Evolutionary conservation across 2,329 filamentous ascomycete genomes (phyloP), one percentile per base, ranked within the genome.

Genomic region (Periconia sp.): DNA sequence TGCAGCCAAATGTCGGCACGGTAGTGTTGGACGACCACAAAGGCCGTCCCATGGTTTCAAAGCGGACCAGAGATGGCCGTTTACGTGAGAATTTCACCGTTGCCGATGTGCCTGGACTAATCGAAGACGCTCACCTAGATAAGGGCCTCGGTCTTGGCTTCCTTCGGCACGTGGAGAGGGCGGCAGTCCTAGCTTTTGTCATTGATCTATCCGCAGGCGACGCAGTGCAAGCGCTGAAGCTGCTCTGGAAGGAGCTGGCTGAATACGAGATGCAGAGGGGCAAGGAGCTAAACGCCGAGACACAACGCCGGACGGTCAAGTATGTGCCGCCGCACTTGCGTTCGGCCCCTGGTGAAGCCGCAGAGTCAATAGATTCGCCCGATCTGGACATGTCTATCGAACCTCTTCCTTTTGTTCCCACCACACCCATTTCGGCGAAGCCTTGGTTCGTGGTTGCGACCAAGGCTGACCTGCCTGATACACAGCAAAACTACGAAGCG

Each of bases 371-470:
- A 46, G 52, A 65, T 41, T 52, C 58, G 11, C 61, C 67, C 33
- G 57, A 61, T 6, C 52, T 70, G n/a, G 54, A 66, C n/a, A 54
- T 59, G 9, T 56, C 64, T 3, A 50, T 65, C 10, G 58, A 69
- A 41, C 62, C 64, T 41, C 73, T 84, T 18, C 79, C 77, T 41
- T 79, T 76, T 20, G 72, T 82, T 33, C 73, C 74, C 37, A 76
- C 83, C 11, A 80, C 90, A n/a, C 85, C 88, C 41, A 95, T 97
- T 60, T 89, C 90, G n/a, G 85, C 84, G 33, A 99, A 99, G 77
- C 92, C 94, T 1, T 99, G 94, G 94, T 94, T 96, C 66, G 92
- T 97, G 6, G 86, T 97, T 42, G 93, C 91, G 1, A 97, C 92
- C 18, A 97, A 97, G 75, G 92, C 91, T 1, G 93, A 97, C 71